Percentiles rank a stretch among this genome's conserved stretches.
Conservation (phyloP, 1,139 yeast species). For the Yamadazyma siamensis region DNA sequence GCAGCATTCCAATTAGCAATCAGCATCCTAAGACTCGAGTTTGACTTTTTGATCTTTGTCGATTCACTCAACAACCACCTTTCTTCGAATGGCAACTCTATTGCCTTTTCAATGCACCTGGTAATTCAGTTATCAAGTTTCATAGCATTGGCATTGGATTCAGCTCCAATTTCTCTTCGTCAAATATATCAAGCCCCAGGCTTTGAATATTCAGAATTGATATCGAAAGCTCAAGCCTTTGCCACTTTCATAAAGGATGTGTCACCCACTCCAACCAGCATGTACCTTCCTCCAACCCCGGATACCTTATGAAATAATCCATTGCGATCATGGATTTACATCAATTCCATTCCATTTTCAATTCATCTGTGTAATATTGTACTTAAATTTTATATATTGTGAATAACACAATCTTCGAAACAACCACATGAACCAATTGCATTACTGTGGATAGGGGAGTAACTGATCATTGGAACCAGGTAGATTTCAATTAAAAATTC, state of each 20-base stretch:
- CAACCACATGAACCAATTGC: too few relatives aligned
- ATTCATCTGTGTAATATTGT: too few relatives aligned
- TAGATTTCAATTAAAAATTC: too few relatives aligned
- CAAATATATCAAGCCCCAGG: neutral
- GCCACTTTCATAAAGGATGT: constrained; percentile 7
- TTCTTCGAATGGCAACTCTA: neutral
- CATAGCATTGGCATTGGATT: neutral
- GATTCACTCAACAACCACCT: too few relatives aligned
- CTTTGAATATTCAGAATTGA: neutral
- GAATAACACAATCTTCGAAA: too few relatives aligned
- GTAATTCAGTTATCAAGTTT: neutral
- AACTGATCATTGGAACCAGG: too few relatives aligned
- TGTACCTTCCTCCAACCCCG: too few relatives aligned
- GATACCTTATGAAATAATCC: too few relatives aligned
- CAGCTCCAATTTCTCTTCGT: neutral
- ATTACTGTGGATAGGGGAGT: too few relatives aligned
- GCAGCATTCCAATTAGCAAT: constrained; percentile 39
- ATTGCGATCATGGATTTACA: too few relatives aligned
- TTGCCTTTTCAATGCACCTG: neutral
- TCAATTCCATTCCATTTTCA: too few relatives aligned
- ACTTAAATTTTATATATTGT: too few relatives aligned
- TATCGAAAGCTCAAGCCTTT: neutral
- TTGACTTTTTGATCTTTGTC: constrained; percentile 16
- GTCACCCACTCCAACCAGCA: neutral
- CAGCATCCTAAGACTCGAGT: constrained; percentile 19